phyloP scores from a whole-genome alignment of 2,329 filamentous ascomycete species.

The Pseudogymnoascus sp. region DNA sequence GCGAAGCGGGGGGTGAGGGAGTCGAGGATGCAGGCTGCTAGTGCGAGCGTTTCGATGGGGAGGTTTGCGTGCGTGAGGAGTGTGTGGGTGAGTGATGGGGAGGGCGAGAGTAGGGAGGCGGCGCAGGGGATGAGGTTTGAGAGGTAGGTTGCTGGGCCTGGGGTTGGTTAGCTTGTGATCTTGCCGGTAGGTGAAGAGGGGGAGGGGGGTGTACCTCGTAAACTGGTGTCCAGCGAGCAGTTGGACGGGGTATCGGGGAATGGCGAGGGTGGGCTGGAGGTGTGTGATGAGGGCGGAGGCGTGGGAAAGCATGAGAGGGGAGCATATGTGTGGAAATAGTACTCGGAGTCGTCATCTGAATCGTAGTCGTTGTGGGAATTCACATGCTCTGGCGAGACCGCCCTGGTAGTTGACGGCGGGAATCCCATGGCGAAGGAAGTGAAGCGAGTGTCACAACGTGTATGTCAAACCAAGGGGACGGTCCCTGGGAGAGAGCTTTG shows the following conservation, averaged over 20 bases:
- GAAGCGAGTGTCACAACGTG: background rate
- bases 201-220: slow-evolving; percentile 13
- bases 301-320: slow-evolving; percentile 62
- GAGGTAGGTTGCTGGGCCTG: slow-evolving; percentile 59
- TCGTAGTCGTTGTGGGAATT: background rate
- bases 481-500: background rate
- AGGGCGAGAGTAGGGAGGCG: slow-evolving; percentile 52
- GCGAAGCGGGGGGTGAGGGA: slow-evolving; percentile 57
- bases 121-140: slow-evolving; percentile 59
- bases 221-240: slow-evolving; percentile 23
- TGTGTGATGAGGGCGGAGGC: slow-evolving; percentile 46
- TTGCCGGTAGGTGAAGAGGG: background rate
- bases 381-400: background rate
- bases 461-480: background rate
- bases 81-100: slow-evolving; percentile 51
- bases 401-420: background rate
- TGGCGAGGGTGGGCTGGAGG: slow-evolving; percentile 16
- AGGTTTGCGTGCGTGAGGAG: slow-evolving; percentile 52
- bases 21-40: slow-evolving; percentile 61
- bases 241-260: slow-evolving; percentile 18
- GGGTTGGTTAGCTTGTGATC: slow-evolving; percentile 21
- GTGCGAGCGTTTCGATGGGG: slow-evolving; percentile 53
- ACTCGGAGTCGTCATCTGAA: slow-evolving; percentile 34
- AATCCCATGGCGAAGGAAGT: background rate
- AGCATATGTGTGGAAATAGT: slow-evolving; percentile 53